Conservation (phyloP, 768 basidiomycete species). For the Cystofilobasidium macerans region DNA sequence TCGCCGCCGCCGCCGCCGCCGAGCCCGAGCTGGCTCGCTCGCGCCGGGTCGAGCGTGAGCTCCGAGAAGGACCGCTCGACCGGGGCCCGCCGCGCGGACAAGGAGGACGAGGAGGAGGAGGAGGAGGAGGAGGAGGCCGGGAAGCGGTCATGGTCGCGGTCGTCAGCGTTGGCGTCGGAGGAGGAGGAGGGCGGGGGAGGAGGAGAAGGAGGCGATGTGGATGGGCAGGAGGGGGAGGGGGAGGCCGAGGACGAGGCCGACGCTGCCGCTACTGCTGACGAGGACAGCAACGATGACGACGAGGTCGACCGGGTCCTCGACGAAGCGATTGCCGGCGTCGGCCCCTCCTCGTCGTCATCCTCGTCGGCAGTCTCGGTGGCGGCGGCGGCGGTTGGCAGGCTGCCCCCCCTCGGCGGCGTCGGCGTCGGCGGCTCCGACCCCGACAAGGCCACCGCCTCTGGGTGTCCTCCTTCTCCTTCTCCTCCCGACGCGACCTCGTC, state of each 20-base stretch:
- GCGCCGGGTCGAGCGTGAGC: constrained; percentile 7
- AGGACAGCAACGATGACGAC: neutral
- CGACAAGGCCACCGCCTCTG: neutral
- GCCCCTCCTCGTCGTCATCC: neutral
- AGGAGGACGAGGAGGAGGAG: neutral
- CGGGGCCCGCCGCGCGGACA: neutral
- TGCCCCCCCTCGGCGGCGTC: neutral
- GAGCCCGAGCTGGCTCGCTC: neutral
- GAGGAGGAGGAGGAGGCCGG: neutral
- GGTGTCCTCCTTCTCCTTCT: too few species aligned
- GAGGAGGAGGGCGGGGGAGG: neutral
- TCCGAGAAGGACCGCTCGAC: constrained; percentile 19
- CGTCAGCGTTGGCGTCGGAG: neutral
- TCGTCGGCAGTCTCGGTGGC: neutral
- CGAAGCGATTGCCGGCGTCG: too few species aligned
- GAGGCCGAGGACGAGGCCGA: neutral
- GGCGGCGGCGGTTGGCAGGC: too few species aligned
- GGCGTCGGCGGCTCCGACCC: neutral
- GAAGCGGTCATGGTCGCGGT: too few species aligned
- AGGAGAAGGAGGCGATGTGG: neutral
- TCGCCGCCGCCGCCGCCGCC: neutral
- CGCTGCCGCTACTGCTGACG: neutral
- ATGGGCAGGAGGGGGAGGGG: neutral
- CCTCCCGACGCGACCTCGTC: too few species aligned
- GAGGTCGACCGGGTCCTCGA: too few species aligned